Evolutionary conservation across 2,329 filamentous ascomycete species (phyloP).

Genomic region (Sclerotinia borealis): DNA sequence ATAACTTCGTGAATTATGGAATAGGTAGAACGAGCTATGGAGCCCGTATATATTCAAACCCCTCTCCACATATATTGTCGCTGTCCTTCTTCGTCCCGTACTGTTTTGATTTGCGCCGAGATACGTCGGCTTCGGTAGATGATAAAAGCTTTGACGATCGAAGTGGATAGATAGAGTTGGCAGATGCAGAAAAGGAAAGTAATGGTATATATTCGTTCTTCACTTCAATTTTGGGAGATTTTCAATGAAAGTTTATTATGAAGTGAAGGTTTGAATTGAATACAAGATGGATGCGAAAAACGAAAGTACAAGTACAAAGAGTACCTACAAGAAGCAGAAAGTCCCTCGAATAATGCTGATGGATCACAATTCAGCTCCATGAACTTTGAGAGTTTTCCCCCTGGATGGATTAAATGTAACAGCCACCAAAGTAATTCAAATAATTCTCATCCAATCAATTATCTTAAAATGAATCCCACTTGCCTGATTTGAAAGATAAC

Average conservation of each 20-base stretch:
- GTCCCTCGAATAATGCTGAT: background rate
- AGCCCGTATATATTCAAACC: conserved; percentile 13
- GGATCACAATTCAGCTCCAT: background rate
- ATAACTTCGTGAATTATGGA: conserved; percentile 20
- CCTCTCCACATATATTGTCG: background rate
- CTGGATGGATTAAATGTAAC: background rate
- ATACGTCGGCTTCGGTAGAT: background rate
- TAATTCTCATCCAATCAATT: background rate
- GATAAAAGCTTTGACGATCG: conserved; percentile 3
- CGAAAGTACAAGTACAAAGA: background rate
- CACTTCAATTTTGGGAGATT: background rate
- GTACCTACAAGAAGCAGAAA: background rate
- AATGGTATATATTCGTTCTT: background rate
- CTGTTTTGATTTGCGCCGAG: background rate
- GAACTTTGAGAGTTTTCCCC: background rate
- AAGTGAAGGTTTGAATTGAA: background rate
- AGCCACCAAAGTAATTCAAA: background rate
- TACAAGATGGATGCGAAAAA: background rate
- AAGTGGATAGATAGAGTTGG: background rate
- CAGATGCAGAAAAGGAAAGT: background rate
- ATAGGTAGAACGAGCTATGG: conserved; percentile 19
- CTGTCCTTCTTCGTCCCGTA: background rate
- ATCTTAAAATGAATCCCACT: background rate
- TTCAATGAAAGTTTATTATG: background rate
- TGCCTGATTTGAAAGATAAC: background rate